phyloP scores from a whole-genome alignment of 164 flowering plant species.

The Akebia trifoliata region DNA sequence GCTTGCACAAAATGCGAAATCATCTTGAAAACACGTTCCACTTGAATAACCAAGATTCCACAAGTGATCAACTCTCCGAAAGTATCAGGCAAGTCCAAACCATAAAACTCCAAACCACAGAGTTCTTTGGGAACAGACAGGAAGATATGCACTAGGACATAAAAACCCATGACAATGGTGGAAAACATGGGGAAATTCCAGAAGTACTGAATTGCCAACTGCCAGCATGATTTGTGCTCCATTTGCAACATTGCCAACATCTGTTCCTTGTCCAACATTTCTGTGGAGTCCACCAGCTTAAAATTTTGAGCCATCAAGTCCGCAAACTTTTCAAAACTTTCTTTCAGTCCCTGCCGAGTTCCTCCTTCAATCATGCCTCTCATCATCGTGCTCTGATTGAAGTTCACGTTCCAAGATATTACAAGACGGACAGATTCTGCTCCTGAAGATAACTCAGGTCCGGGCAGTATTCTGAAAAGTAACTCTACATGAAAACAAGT shows the following conservation, averaged over 20 bases:
- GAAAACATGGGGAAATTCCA: constrained; percentile 59
- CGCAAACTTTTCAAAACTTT: constrained; percentile 60
- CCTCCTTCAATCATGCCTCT: constrained; percentile 77
- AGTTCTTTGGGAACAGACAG: constrained; percentile 31
- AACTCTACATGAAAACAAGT: constrained; percentile 55
- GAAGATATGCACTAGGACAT: constrained; percentile 58
- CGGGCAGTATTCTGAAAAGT: constrained; percentile 62
- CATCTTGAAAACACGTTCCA: constrained; percentile 54
- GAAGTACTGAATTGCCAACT: constrained; percentile 47
- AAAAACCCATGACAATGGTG: constrained; percentile 41
- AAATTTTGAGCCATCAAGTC: constrained; percentile 42
- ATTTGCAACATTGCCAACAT: constrained; percentile 41
- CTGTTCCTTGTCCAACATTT: constrained; percentile 40
- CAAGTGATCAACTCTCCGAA: constrained; percentile 63
- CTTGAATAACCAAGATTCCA: constrained; percentile 48
- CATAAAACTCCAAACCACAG: constrained; percentile 59
- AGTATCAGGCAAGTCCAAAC: constrained; percentile 80
- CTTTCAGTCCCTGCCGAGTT: constrained; percentile 61
- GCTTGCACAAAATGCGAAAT: constrained; percentile 69
- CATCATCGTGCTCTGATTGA: constrained; percentile 68
- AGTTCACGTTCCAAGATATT: constrained; percentile 62
- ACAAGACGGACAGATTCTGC: constrained; percentile 56
- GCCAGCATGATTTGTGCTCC: constrained; percentile 58
- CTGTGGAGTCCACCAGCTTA: constrained; percentile 29
- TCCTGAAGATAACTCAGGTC: constrained; percentile 46